Evolutionary conservation across 352 stramenopile species (phyloP).

Genomic region (Pythium phragmitis): DNA sequence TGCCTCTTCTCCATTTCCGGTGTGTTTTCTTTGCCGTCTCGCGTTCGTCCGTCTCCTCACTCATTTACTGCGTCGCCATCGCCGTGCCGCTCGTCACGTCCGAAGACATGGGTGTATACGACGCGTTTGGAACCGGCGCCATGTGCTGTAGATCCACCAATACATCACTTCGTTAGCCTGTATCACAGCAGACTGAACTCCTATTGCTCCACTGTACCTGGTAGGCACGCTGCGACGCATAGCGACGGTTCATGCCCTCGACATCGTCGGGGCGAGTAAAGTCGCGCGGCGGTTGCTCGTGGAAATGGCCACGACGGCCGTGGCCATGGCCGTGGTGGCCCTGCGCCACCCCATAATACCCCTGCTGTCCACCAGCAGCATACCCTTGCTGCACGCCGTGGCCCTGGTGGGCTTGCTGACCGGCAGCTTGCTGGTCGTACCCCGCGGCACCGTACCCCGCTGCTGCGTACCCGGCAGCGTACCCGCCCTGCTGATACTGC

Average conservation of each 20-base stretch:
- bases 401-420: slow-evolving; percentile 38
- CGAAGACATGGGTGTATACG: slow-evolving; percentile 65
- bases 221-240: slow-evolving; percentile 73
- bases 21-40: background rate
- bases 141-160: slow-evolving; percentile 47
- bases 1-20: background rate
- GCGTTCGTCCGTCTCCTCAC: background rate
- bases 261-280: slow-evolving; percentile 77
- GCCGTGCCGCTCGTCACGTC: slow-evolving; percentile 71
- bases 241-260: slow-evolving; percentile 77
- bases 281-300: slow-evolving; percentile 33
- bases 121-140: slow-evolving; percentile 53
- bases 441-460: slow-evolving; percentile 34
- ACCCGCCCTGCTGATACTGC: slow-evolving; percentile 41
- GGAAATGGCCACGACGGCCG: slow-evolving; percentile 30
- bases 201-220: slow-evolving; percentile 42
- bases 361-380: slow-evolving; percentile 30
- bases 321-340: slow-evolving; percentile 27
- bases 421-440: slow-evolving; percentile 44
- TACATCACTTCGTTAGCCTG: background rate
- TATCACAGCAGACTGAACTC: background rate
- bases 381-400: slow-evolving; percentile 30
- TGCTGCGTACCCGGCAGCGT: slow-evolving; percentile 27
- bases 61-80: slow-evolving; percentile 44
- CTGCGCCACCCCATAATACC: slow-evolving; percentile 36